Evolutionary conservation across 1,139 yeast species (phyloP), one percentile per base, ranked within the genome.

Genomic region (Blastobotrys apis): DNA sequence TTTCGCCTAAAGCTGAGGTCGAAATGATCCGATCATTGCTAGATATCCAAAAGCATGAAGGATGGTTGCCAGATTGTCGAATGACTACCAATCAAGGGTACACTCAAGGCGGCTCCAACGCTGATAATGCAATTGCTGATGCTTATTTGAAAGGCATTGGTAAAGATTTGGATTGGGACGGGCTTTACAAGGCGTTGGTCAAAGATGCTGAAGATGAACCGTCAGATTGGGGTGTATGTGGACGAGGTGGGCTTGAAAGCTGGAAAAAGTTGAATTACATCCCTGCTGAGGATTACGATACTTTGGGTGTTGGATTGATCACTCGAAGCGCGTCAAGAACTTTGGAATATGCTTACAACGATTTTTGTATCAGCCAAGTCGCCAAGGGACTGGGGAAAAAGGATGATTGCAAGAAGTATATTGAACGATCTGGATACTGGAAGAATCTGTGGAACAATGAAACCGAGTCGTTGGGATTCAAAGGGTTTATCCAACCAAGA

Each of bases 91-190:
- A 68, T 47, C 65, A 67, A 41, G 72, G 72, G 9, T 54, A 66
- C 31, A 67, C 71, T 3, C 72, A 68, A 49, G 73, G 73, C 23
- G 73, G 73, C 0, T 60, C 68, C 33, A 66, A 68, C 46, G 66
- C 71, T 1, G 73, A 69, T 48, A 65, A 67, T 21, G 60, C 68
- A n/a, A 55, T 69, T 45, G 71, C 71, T 5, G 73, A 69, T 53
- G 72, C 71, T 1, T 66, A 53, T 41, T 55, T 63, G 15, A 69
- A 69, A 49, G 54, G 59, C 4, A 54, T 68, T 12, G 53, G 53
- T 25, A 37, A 38, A 15, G 48, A 51, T 4, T 51, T 66, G 3
- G 50, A 66, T 48, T 68, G 72, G 71, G 44, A 53, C 5, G 59
- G 57, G 33, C 69, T 69, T 1, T 67, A 60, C 47, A 52, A 51